Evolutionary conservation across 108 stramenopile species (phyloP), one percentile per base, ranked within the genome.

Genomic region (Discostella stelligeroides): DNA sequence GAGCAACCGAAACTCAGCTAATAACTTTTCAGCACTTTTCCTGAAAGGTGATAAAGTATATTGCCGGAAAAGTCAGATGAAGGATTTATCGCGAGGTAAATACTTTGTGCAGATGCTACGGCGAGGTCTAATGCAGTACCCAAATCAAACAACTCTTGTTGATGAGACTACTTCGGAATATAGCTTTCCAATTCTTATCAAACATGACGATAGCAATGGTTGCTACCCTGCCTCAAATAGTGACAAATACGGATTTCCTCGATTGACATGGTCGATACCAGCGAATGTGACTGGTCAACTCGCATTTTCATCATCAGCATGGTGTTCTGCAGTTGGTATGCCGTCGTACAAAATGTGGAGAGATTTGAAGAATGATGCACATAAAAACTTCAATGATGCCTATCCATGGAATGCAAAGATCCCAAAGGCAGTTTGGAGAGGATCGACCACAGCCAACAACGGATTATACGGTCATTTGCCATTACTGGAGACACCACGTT

Each of bases 191-290:
- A 71, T 79, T 18, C 34, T 72, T 8, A 24, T 79, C 29, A 79
- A 79, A 55, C 78, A 79, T 25, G 78, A 79, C 49, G 78, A 79
- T 43, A 72, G 78, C 65, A 79, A 69, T 28, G 78, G 78, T 2
- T 79, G 78, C 54, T 40, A 79, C 40, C 71, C 78, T 7, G 60
- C 55, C 20, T 60, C 62, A 5, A 51, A 34, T 38, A 54, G 30
- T 27, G 78, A 79, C 23, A 72, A 55, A 27, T 79, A 79, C 48
- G 37, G n/a, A 21, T 63, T 79, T 49, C 78, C 78, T 9, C 63
- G 78, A 10, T 50, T 79, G 34, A 46, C 78, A 25, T 79, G 78
- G 78, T 72, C 78, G 1, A 61, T 79, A 21, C 78, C 78, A 27
- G 41, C 55, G 54, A 54, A 65, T 14, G 47, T 53, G 27, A 63